Evolutionary conservation across 352 stramenopile species (phyloP).

Genomic region (Poterioochromonas sp.): DNA sequence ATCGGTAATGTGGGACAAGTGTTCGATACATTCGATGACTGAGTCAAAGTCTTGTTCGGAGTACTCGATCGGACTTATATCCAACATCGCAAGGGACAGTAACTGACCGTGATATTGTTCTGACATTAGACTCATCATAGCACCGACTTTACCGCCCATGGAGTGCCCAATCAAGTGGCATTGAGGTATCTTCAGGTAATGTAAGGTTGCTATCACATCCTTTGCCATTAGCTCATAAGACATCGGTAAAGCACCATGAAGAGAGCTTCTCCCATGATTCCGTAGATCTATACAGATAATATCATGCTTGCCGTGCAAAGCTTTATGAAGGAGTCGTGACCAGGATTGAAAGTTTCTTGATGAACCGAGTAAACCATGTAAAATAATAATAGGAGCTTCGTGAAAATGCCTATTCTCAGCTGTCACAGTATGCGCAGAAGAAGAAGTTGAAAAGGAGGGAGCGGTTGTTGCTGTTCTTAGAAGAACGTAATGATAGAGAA

Average conservation of each 20-base stretch:
- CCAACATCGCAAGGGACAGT: background rate
- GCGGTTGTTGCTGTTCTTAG: too few relatives aligned
- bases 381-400: background rate
- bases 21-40: background rate
- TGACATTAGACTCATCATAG: background rate
- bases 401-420: too few relatives aligned
- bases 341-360: slow-evolving; percentile 13
- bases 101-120: background rate
- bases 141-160: slow-evolving; percentile 16
- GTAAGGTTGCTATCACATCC: background rate
- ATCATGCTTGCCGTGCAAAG: background rate
- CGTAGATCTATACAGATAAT: slow-evolving; percentile 21
- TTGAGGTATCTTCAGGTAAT: background rate
- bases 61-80: slow-evolving; percentile 5
- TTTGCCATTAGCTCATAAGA: background rate
- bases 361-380: slow-evolving; percentile 22
- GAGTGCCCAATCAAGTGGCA: slow-evolving; percentile 6
- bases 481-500: too few relatives aligned
- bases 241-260: background rate
- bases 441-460: too few relatives aligned
- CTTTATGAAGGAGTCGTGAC: background rate
- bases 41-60: background rate
- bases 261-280: slow-evolving; percentile 8
- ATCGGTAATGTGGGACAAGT: background rate
- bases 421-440: too few relatives aligned